Percentiles rank a stretch among this genome's conserved stretches.
Conservation (phyloP, 768 basidiomycete species). For the Lanmaoa pseudosensibilis region DNA sequence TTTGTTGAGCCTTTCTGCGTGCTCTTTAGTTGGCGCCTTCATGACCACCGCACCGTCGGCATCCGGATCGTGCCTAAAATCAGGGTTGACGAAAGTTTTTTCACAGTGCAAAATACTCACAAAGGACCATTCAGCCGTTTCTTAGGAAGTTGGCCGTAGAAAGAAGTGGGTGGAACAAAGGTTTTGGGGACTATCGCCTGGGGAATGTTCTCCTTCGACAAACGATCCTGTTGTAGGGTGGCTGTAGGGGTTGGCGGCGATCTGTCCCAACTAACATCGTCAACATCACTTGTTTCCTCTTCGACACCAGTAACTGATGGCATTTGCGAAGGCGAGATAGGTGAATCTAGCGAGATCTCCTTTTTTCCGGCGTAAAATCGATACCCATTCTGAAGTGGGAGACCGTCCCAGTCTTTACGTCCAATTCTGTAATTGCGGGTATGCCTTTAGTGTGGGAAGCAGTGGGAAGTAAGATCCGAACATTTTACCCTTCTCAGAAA, state of each 20-base stretch:
- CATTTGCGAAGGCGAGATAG: constrained; percentile 50
- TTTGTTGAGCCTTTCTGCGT: constrained; percentile 66
- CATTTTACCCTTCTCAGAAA: constrained; percentile 73
- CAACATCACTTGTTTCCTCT: constrained; percentile 25
- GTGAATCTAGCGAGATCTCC: constrained; percentile 60
- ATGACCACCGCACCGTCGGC: constrained; percentile 81
- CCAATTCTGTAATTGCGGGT: constrained; percentile 50
- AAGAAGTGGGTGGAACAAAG: constrained; percentile 58
- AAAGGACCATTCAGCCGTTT: constrained; percentile 29
- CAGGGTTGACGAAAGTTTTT: not conserved
- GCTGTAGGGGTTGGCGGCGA: constrained; percentile 16
- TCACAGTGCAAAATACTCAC: constrained; percentile 8
- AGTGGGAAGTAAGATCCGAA: constrained; percentile 29
- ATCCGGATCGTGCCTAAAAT: constrained; percentile 69
- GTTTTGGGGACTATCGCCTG: constrained; percentile 15
- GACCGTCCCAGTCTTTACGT: constrained; percentile 59
- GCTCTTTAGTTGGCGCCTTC: constrained; percentile 70
- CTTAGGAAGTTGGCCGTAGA: constrained; percentile 50
- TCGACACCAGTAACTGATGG: constrained; percentile 43
- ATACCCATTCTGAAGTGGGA: constrained; percentile 42
- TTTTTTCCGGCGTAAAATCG: constrained; percentile 51
- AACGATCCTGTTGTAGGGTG: constrained; percentile 1
- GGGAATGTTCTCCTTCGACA: constrained; percentile 23
- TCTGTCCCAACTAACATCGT: constrained; percentile 12
- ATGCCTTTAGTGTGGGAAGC: constrained; percentile 7